Percentiles rank a stretch among this genome's conserved stretches.
Evolutionary conservation across 192 early-diverging fungal genomes (phyloP).

Genomic region (Geosiphon pyriformis): DNA sequence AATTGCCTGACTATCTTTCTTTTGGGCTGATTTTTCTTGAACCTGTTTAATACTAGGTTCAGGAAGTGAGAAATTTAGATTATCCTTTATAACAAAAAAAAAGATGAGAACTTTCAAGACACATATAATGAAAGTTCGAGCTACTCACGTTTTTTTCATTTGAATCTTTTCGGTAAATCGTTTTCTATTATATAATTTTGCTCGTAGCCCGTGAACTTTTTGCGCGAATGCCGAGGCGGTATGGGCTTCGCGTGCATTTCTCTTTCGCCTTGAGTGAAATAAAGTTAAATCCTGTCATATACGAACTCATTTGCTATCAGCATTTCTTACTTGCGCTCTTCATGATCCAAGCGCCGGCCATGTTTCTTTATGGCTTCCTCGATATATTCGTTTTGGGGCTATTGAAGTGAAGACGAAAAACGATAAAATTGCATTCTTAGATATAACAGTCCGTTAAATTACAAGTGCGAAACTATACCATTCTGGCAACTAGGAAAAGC

Average conservation of each 20-base stretch:
- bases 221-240: conserved; percentile 87
- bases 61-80: not conserved
- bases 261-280: conserved; percentile 70
- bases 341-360: conserved; percentile 92
- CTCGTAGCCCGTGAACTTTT: conserved; percentile 95
- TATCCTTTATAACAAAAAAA: not conserved
- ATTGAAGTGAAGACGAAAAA: not conserved
- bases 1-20: conserved; percentile 85
- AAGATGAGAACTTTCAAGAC: not conserved
- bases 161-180: conserved; percentile 97
- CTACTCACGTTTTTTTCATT: conserved; percentile 94
- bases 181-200: conserved; percentile 99
- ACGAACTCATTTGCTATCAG: not conserved
- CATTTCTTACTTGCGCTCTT: conserved; percentile 77
- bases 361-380: conserved; percentile 96
- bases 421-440: not conserved
- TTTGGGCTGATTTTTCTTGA: conserved; percentile 94
- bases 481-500: no score
- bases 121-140: not conserved
- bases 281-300: not conserved
- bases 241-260: conserved; percentile 89
- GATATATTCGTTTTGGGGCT: conserved; percentile 87
- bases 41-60: conserved; percentile 83
- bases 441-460: no score
- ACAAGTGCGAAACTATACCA: no score